These are phyloP conservation scores for Rhodomyrtus tomentosa DNA, from an alignment of 345 rosid species.

Conservation along the genomic window DNA sequence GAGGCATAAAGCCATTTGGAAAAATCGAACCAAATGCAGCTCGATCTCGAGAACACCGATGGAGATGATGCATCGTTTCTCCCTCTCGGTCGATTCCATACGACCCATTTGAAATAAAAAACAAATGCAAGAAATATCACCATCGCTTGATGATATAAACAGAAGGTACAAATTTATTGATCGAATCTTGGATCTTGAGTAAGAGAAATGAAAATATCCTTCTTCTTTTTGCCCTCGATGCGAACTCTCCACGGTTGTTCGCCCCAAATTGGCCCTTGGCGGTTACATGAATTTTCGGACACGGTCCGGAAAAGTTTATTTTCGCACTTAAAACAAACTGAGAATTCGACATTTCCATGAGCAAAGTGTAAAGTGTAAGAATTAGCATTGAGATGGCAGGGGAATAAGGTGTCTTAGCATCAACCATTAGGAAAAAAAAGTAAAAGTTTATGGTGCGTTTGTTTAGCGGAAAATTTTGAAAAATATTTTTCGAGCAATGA, in stretches of 20 bases:
- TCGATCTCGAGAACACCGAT: not conserved
- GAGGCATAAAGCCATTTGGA: too few species aligned
- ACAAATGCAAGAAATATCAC: not conserved
- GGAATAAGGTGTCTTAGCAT: not conserved
- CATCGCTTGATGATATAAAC: not conserved
- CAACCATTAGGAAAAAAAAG: not conserved
- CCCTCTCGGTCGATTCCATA: not conserved
- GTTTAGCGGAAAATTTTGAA: too few species aligned
- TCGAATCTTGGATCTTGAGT: not conserved
- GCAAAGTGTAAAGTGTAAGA: not conserved
- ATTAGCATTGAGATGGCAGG: not conserved
- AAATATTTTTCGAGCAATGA: too few species aligned
- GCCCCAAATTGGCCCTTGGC: rapidly evolving
- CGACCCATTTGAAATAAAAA: not conserved
- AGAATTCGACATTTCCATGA: not conserved
- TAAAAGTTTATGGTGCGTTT: too few species aligned
- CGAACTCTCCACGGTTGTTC: rapidly evolving
- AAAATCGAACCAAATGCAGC: too few species aligned
- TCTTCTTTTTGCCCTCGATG: not conserved
- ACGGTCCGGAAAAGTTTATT: too few species aligned
- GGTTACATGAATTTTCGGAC: not conserved
- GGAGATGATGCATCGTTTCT: not conserved
- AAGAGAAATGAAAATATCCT: rapidly evolving
- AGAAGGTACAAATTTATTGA: not conserved
- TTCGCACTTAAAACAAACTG: not conserved